Evolutionary conservation across 495 filamentous ascomycete species (phyloP).

Genomic region (Xylaria intraflava): DNA sequence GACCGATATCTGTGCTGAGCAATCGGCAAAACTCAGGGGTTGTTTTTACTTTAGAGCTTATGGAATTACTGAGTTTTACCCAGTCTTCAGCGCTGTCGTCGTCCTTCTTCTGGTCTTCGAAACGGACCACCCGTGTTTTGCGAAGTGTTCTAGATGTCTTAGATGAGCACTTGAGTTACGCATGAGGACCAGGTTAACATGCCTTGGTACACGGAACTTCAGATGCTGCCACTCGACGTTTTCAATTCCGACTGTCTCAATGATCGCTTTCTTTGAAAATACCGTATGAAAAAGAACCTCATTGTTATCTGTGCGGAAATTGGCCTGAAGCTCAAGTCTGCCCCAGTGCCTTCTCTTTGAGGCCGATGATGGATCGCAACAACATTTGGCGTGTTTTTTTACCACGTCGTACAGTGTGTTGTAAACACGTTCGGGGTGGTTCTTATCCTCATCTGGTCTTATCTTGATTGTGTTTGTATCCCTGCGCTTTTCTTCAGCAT

Average conservation of each 20-base stretch:
- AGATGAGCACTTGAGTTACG: background rate
- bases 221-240: background rate
- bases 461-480: background rate
- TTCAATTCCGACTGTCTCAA: background rate
- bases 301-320: background rate
- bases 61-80: background rate
- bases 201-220: background rate
- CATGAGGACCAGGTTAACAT: background rate
- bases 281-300: background rate
- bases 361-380: background rate
- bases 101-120: background rate
- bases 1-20: background rate
- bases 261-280: background rate
- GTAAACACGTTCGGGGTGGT: background rate
- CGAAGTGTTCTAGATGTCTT: background rate
- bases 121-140: background rate
- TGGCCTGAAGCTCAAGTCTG: background rate
- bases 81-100: background rate
- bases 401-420: background rate
- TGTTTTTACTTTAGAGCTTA: background rate
- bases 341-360: background rate
- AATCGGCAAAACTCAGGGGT: background rate
- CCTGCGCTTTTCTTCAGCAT: background rate
- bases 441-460: background rate
- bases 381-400: background rate